Percentiles rank a stretch among this genome's conserved stretches.
These are phyloP conservation scores for Shiraia sp. DNA, from an alignment of 2,329 filamentous ascomycete species.

Conservation along the genomic window DNA sequence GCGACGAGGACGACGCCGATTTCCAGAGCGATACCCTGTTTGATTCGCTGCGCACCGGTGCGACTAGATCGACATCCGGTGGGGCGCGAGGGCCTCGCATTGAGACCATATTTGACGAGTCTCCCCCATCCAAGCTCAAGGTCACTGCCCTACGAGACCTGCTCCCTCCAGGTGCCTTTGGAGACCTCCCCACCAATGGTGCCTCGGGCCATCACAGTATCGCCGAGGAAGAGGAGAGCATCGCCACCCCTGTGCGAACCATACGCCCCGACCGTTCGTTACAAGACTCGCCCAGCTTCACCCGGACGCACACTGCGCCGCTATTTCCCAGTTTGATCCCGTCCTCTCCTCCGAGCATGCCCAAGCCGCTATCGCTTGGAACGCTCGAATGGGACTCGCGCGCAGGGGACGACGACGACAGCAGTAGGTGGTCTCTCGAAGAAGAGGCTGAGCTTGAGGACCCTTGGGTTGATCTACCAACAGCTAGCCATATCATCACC, in stretches of 20 bases:
- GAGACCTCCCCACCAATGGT: slow-evolving; percentile 38
- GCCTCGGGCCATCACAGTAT: slow-evolving; percentile 48
- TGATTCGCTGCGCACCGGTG: slow-evolving; percentile 74
- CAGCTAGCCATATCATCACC: slow-evolving; percentile 34
- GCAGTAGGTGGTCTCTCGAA: slow-evolving; percentile 49
- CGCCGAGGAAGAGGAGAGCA: slow-evolving; percentile 55
- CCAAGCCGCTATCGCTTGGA: slow-evolving; percentile 46
- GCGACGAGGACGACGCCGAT: slow-evolving; percentile 78
- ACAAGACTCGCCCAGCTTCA: slow-evolving; percentile 41
- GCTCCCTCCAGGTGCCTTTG: slow-evolving; percentile 52
- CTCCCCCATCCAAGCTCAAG: slow-evolving; percentile 56
- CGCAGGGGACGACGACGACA: slow-evolving; percentile 44
- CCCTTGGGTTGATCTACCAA: slow-evolving; percentile 46
- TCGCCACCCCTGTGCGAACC: slow-evolving; percentile 53
- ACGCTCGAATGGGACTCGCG: slow-evolving; percentile 47
- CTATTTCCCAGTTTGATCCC: slow-evolving; percentile 46
- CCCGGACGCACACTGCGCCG: slow-evolving; percentile 34
- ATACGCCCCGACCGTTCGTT: slow-evolving; percentile 43
- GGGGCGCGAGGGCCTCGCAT: slow-evolving; percentile 71
- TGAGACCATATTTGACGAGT: slow-evolving; percentile 82
- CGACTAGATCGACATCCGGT: slow-evolving; percentile 65
- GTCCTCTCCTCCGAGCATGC: slow-evolving; percentile 52
- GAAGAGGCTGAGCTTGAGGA: slow-evolving; percentile 45
- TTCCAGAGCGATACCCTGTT: slow-evolving; percentile 77
- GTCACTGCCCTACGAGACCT: slow-evolving; percentile 53